Percentiles rank a stretch among this genome's conserved stretches.
phyloP scores from a whole-genome alignment of 371 early-diverging fungal species.

The Smittium culicis region DNA sequence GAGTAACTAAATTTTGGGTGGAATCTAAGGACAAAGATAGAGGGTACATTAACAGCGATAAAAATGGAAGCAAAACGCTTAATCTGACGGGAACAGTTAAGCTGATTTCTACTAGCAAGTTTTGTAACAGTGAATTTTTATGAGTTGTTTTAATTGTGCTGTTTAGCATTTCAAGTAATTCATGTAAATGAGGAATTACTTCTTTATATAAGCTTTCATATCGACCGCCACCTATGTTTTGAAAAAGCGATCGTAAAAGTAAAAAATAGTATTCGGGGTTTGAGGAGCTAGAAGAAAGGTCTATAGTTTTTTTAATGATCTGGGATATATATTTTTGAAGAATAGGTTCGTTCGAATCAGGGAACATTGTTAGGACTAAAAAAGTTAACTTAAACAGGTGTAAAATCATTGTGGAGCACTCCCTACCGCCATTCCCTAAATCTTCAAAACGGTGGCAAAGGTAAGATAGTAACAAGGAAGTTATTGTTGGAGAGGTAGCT shows the following conservation, averaged over 20 bases:
- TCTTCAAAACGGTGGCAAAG: conserved; percentile 48
- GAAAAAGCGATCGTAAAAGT: conserved; percentile 79
- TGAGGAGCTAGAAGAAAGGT: conserved; percentile 63
- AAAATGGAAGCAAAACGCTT: conserved; percentile 83
- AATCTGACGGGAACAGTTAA: conserved; percentile 94
- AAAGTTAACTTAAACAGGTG: conserved; percentile 86
- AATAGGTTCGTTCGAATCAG: conserved; percentile 78
- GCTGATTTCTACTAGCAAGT: conserved; percentile 75
- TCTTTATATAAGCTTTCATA: conserved; percentile 75
- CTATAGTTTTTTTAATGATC: conserved; percentile 79
- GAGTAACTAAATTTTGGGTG: conserved; percentile 80
- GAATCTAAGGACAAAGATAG: conserved; percentile 85
- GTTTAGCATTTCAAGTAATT: conserved; percentile 79
- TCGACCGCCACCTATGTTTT: conserved; percentile 68
- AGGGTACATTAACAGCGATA: conserved; percentile 90
- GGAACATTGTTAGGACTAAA: conserved; percentile 84
- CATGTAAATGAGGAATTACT: conserved; percentile 79
- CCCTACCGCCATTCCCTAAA: conserved; percentile 61
- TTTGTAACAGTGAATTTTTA: conserved; percentile 69
- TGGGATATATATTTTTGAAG: conserved; percentile 77
- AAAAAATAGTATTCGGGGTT: conserved; percentile 84
- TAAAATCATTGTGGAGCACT: conserved; percentile 65
- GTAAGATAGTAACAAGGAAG: conserved; percentile 30
- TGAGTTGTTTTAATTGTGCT: conserved; percentile 55
- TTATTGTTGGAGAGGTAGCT: conserved; percentile 32